These are phyloP conservation scores for Tagetes erecta DNA, from an alignment of 129 eudicot species.

Conservation along the genomic window DNA sequence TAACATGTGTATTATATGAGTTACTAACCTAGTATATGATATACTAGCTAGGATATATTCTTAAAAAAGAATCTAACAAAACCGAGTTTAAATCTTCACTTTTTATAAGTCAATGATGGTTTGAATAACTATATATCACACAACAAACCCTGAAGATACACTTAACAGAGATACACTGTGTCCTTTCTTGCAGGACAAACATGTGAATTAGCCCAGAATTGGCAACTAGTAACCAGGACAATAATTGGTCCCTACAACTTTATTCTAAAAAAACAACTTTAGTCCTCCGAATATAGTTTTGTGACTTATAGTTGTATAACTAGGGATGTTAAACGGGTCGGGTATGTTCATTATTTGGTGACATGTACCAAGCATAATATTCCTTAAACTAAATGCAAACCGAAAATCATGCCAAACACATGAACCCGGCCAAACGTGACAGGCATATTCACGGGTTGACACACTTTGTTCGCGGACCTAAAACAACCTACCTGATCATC, in stretches of 20 bases:
- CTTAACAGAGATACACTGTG: conserved; percentile 30
- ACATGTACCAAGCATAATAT: background rate
- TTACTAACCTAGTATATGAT: background rate
- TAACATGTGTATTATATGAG: too few species aligned
- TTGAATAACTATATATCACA: background rate
- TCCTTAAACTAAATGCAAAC: background rate
- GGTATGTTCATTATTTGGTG: background rate
- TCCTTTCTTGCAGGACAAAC: conserved; percentile 35
- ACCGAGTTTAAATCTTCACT: background rate
- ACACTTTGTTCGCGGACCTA: background rate
- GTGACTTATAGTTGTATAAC: background rate
- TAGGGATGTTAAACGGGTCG: background rate
- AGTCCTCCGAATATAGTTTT: conserved; percentile 4
- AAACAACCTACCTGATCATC: too few species aligned
- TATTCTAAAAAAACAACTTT: background rate
- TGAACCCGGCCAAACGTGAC: background rate
- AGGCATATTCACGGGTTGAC: background rate
- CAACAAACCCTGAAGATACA: conserved; percentile 23
- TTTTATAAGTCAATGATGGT: conserved; percentile 15
- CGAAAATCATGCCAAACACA: background rate
- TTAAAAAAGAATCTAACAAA: background rate
- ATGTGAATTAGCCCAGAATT: conserved; percentile 33
- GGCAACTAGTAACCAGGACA: conserved; percentile 27
- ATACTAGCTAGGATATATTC: background rate
- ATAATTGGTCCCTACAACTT: conserved; percentile 27